These are phyloP conservation scores for Scorias spongiosa DNA, from an alignment of 2,329 filamentous ascomycete genomes.

Conservation along the genomic window DNA sequence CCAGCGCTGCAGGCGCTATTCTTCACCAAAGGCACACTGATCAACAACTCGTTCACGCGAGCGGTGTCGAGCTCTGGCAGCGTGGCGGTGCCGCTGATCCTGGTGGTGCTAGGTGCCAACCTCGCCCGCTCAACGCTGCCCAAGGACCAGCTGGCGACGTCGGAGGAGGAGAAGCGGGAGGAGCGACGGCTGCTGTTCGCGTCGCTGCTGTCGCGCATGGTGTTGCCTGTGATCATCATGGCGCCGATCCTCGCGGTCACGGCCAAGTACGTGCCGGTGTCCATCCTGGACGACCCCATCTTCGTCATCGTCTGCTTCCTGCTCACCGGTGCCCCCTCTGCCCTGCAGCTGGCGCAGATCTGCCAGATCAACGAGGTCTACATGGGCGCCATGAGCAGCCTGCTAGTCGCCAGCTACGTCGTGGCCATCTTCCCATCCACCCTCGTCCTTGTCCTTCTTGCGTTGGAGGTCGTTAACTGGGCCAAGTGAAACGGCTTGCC, in stretches of 20 bases:
- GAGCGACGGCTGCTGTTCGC: constrained; percentile 71
- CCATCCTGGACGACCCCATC: constrained; percentile 92
- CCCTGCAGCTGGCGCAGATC: constrained; percentile 89
- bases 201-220: constrained; percentile 75
- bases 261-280: constrained; percentile 82
- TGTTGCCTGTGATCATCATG: constrained; percentile 84
- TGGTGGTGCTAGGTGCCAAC: constrained; percentile 91
- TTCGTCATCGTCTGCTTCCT: constrained; percentile 97
- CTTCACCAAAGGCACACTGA: constrained; percentile 75
- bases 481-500: constrained; percentile 26
- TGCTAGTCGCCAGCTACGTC: constrained; percentile 93
- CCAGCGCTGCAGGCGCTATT: constrained; percentile 70
- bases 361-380: constrained; percentile 97
- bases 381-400: constrained; percentile 81
- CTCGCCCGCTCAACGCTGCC: constrained; percentile 81
- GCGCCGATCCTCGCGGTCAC: constrained; percentile 72
- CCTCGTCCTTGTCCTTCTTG: constrained; percentile 75
- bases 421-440: constrained; percentile 92
- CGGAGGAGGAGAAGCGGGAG: constrained; percentile 53
- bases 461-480: constrained; percentile 88
- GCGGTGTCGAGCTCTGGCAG: constrained; percentile 73
- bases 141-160: constrained; percentile 43
- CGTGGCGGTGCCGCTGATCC: constrained; percentile 85
- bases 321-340: constrained; percentile 82
- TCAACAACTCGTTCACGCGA: constrained; percentile 83